Evolutionary conservation across 805 yeast species (phyloP).

Genomic region (Maudiozyma barnettii): DNA sequence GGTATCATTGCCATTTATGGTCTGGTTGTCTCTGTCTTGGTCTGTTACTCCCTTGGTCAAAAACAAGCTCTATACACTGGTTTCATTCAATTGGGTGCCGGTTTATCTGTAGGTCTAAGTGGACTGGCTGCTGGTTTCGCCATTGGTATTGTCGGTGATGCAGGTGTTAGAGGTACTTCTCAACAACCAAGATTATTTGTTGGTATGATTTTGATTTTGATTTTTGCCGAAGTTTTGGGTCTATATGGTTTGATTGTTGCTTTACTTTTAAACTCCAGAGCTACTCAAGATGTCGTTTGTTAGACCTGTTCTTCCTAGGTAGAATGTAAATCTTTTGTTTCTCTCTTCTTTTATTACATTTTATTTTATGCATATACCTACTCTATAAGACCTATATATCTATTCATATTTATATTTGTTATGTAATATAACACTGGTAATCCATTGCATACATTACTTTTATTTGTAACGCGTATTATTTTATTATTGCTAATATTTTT

Average conservation of each 20-base stretch:
- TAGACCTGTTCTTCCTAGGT: conserved; percentile 23
- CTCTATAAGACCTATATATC: neutral
- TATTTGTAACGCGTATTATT: neutral
- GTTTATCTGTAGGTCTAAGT: conserved; percentile 91
- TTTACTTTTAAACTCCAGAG: conserved; percentile 93
- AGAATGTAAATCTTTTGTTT: neutral
- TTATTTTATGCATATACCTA: neutral
- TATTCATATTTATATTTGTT: neutral
- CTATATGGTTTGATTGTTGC: conserved; percentile 98
- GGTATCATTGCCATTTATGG: conserved; percentile 99
- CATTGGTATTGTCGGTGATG: conserved; percentile 98
- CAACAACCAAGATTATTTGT: conserved; percentile 98
- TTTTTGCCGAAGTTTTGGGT: conserved; percentile 98
- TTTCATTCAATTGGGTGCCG: conserved; percentile 96
- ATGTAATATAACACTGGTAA: neutral
- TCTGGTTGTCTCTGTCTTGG: conserved; percentile 88
- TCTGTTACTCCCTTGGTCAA: conserved; percentile 81
- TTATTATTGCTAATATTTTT: neutral
- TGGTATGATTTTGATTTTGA: conserved; percentile 95
- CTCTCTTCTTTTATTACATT: neutral
- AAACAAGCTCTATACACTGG: conserved; percentile 92
- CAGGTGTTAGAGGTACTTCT: conserved; percentile 97
- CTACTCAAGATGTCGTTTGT: conserved; percentile 83
- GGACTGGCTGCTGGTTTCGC: conserved; percentile 99
- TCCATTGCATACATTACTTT: neutral